Evolutionary conservation across 75 land plant species (phyloP).

Genomic region (Cupressus sempervirens): DNA sequence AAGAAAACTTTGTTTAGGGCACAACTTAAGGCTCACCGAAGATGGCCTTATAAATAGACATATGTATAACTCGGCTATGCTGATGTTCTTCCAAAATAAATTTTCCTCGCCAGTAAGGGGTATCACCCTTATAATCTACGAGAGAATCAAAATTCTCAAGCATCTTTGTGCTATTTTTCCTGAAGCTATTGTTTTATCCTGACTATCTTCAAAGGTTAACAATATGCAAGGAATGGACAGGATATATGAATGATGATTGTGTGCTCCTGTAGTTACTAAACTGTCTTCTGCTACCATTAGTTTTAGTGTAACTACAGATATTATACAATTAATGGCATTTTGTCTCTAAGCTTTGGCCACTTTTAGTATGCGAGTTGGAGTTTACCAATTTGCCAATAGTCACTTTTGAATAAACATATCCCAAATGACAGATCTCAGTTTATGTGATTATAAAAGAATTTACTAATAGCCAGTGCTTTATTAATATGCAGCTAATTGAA

Average conservation of each 20-base stretch:
- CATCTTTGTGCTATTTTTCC: background rate
- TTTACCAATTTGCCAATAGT: background rate
- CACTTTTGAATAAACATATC: background rate
- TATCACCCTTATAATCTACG: background rate
- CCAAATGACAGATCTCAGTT: background rate
- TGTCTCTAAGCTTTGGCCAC: background rate
- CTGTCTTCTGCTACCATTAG: background rate
- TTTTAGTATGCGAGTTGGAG: background rate
- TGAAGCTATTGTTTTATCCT: background rate
- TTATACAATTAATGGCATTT: background rate
- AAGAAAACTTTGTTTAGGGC: background rate
- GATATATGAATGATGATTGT: background rate
- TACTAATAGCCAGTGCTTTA: background rate
- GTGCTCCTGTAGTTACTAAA: background rate
- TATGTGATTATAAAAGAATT: background rate
- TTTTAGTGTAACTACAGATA: background rate
- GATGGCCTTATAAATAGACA: background rate
- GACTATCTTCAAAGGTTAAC: background rate
- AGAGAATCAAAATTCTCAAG: background rate
- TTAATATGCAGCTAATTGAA: background rate
- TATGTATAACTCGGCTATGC: background rate
- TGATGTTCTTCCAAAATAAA: background rate
- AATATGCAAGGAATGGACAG: background rate
- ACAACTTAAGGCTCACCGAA: background rate
- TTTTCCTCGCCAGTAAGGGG: background rate